A percentile compares a stretch with the other conserved stretches of the same genome.
phyloP scores from a whole-genome alignment of 257 asterid species.

The Solanum dulcamara region DNA sequence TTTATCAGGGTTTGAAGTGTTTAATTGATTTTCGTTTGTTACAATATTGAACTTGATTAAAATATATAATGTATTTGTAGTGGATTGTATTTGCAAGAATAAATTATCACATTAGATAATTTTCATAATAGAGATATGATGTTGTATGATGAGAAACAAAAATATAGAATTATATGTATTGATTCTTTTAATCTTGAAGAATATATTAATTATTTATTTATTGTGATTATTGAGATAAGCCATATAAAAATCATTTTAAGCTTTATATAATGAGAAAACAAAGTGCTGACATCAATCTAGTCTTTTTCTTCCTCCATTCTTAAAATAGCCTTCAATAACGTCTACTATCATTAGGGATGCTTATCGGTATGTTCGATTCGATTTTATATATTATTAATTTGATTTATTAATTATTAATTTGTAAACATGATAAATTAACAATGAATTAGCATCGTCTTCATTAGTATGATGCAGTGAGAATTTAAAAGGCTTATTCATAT shows the following conservation, averaged over 20 bases:
- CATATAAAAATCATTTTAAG: neutral
- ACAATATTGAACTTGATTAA: too few relatives aligned
- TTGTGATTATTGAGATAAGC: neutral
- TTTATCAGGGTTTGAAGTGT: neutral
- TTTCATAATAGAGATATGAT: too few relatives aligned
- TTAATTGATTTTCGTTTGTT: too few relatives aligned
- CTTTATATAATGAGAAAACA: neutral
- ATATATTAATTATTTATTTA: too few relatives aligned
- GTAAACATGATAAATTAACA: too few relatives aligned
- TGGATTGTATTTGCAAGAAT: too few relatives aligned
- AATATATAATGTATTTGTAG: too few relatives aligned
- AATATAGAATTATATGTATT: too few relatives aligned
- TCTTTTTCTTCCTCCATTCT: neutral
- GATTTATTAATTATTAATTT: too few relatives aligned
- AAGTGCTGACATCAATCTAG: neutral
- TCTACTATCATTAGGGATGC: neutral
- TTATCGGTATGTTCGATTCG: neutral
- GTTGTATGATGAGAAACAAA: neutral
- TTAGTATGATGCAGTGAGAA: neutral
- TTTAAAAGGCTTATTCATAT: neutral
- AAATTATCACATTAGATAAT: too few relatives aligned
- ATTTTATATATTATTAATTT: too few relatives aligned
- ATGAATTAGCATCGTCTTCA: neutral
- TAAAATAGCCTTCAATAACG: neutral
- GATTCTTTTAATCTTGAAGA: neutral